phyloP scores from a whole-genome alignment of 2,329 filamentous ascomycete genomes.

The Aureobasidium sp. region DNA sequence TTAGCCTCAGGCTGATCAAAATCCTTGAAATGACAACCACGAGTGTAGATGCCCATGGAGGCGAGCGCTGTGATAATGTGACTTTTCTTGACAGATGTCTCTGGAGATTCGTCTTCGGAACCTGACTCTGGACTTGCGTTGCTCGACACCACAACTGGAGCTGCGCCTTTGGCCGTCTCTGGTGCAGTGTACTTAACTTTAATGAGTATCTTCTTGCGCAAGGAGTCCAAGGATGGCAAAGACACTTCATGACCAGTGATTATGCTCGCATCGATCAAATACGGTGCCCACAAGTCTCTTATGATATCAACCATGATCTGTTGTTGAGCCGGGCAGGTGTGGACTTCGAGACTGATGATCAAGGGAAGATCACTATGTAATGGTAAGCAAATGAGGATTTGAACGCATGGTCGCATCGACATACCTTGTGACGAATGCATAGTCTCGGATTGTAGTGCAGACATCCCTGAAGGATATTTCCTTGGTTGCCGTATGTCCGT shows the following conservation, averaged over 20 bases:
- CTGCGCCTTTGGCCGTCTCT: constrained; percentile 23
- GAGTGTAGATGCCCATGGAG: constrained; percentile 74
- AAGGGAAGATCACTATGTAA: constrained; percentile 59
- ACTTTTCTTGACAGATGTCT: constrained; percentile 39
- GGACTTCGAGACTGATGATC: constrained; percentile 88
- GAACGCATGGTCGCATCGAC: background rate
- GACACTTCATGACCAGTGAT: constrained; percentile 51
- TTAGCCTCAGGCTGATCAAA: constrained; percentile 57
- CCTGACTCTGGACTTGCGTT: constrained; percentile 23
- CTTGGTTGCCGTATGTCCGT: constrained; percentile 68
- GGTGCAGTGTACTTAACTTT: constrained; percentile 44
- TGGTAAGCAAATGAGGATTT: background rate
- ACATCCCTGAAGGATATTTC: constrained; percentile 84
- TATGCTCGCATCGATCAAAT: constrained; percentile 57
- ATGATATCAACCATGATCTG: constrained; percentile 91
- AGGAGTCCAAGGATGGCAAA: constrained; percentile 55
- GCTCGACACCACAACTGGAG: background rate
- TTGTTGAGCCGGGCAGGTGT: constrained; percentile 75
- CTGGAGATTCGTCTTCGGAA: constrained; percentile 32
- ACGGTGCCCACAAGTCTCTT: constrained; percentile 73
- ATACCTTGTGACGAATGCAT: constrained; percentile 58
- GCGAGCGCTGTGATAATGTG: constrained; percentile 66
- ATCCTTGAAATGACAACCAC: constrained; percentile 71
- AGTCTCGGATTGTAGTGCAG: constrained; percentile 69
- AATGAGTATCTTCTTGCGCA: constrained; percentile 67